phyloP scores from a whole-genome alignment of 2,329 filamentous ascomycete genomes.

The Penicillium sp. region DNA sequence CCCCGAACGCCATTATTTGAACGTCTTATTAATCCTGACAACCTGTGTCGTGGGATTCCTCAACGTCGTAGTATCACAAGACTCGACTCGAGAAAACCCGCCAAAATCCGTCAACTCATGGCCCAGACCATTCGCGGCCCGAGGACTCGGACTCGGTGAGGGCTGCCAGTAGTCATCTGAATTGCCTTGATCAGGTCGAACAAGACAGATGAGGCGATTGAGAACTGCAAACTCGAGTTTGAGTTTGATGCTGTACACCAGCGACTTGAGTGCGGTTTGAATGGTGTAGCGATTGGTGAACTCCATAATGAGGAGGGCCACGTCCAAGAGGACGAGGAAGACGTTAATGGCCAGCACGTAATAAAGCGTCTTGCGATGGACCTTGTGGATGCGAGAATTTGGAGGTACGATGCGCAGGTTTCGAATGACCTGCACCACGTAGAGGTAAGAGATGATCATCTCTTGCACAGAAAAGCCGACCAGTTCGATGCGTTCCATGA shows the following conservation, averaged over 20 bases:
- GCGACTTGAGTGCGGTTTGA: conserved; percentile 47
- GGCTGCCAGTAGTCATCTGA: conserved; percentile 10
- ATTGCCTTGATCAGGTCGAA: conserved; percentile 15
- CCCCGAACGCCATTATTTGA: background rate
- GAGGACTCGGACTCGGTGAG: background rate
- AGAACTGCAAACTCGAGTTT: conserved; percentile 53
- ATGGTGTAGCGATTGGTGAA: conserved; percentile 46
- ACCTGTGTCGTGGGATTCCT: background rate
- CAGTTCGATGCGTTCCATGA: conserved; percentile 25
- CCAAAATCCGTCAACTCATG: conserved; percentile 13
- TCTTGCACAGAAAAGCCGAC: conserved; percentile 24
- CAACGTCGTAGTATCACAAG: conserved; percentile 1
- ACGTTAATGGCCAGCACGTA: conserved; percentile 54
- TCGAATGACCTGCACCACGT: conserved; percentile 21
- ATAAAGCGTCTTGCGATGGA: conserved; percentile 45
- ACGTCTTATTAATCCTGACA: conserved; percentile 1
- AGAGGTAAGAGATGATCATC: conserved; percentile 23
- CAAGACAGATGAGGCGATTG: conserved; percentile 41
- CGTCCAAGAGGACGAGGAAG: conserved; percentile 50
- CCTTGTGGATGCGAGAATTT: conserved; percentile 38
- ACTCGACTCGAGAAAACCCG: conserved; percentile 10
- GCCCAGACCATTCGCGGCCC: background rate
- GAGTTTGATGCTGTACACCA: conserved; percentile 51
- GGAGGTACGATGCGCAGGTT: conserved; percentile 54
- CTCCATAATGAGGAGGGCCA: conserved; percentile 44